Conservation (phyloP, 331 rosid species). For the Acacia pycnantha region DNA sequence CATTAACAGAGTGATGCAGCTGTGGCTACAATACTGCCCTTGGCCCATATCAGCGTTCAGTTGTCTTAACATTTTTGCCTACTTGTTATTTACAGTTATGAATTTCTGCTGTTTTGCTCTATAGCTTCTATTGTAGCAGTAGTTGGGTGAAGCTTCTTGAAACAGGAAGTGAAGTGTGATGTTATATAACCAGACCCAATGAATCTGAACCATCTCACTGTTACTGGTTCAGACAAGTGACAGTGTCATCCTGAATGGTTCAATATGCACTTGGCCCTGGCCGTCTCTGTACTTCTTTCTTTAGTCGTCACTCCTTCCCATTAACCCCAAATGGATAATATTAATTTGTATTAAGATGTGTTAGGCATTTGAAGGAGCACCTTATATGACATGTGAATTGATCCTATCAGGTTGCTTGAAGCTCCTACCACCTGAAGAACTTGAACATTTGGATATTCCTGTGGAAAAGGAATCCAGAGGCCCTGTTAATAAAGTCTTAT, state of each 20-base stretch:
- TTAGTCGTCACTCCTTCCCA: neutral
- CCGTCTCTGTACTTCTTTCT: neutral
- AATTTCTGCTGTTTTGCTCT: neutral
- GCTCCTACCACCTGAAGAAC: conserved; percentile 75
- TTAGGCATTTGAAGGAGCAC: neutral
- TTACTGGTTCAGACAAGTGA: neutral
- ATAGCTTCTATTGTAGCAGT: neutral
- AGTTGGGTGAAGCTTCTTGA: neutral
- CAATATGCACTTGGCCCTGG: neutral
- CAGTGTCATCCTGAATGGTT: neutral
- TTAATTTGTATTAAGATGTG: neutral
- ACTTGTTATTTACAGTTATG: neutral
- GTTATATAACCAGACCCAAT: neutral
- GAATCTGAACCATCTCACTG: neutral
- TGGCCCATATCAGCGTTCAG: neutral
- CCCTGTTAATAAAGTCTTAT: conserved; percentile 50
- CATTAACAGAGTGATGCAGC: neutral
- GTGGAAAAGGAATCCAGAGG: conserved; percentile 34
- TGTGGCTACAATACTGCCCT: neutral
- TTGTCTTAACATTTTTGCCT: neutral
- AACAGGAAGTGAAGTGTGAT: neutral
- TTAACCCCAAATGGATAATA: neutral
- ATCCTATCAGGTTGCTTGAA: conserved; percentile 77
- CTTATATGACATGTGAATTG: conserved; percentile 26
- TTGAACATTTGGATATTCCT: conserved; percentile 74